These are phyloP conservation scores for Camelina hispida DNA, from an alignment of 345 rosid genomes.

Conservation along the genomic window DNA sequence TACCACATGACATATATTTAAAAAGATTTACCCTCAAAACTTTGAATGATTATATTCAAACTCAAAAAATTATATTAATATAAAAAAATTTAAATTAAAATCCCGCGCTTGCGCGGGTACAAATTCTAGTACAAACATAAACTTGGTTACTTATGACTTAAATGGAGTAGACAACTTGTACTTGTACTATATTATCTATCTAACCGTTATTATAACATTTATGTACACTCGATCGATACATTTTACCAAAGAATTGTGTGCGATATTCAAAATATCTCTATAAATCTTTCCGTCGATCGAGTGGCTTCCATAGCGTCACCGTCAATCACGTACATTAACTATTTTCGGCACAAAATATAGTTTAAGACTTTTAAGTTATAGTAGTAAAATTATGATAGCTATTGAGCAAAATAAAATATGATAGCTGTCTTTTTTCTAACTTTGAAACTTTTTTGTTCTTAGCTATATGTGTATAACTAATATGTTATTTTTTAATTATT, in stretches of 20 bases:
- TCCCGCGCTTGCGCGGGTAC: no score
- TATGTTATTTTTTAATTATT: no score
- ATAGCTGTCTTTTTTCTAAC: no score
- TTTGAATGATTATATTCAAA: no score
- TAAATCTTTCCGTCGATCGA: background rate
- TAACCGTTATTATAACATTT: background rate
- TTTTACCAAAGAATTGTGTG: conserved; percentile 17
- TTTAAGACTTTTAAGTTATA: no score
- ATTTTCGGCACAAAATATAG: background rate
- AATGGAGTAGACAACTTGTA: conserved; percentile 1
- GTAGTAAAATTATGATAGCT: no score
- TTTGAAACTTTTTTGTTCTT: background rate
- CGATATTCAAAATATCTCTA: conserved; percentile 9
- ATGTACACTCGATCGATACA: conserved; percentile 21
- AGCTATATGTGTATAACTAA: background rate
- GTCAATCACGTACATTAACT: background rate
- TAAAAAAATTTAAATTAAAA: no score
- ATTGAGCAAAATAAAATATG: no score
- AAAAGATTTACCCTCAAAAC: no score
- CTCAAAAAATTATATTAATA: no score
- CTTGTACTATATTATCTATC: background rate
- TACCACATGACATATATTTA: no score
- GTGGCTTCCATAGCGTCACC: conserved; percentile 11
- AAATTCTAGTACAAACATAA: background rate
- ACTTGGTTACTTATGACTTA: background rate